Evolutionary conservation across 305 asterid species (phyloP).

Genomic region (Fraxinus nigra): DNA sequence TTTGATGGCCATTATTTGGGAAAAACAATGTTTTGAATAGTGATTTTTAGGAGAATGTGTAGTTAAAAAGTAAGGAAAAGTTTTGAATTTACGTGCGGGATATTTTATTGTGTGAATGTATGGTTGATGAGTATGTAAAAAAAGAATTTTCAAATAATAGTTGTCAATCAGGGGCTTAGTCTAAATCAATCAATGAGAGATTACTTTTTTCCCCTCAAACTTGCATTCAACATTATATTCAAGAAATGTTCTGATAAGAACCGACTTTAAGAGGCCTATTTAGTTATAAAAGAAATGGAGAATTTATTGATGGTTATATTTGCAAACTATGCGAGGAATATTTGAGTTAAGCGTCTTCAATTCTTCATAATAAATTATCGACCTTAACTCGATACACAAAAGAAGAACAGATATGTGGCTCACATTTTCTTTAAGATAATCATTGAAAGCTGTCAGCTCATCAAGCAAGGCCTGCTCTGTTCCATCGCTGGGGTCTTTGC

Average conservation of each 20-base stretch:
- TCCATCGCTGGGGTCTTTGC: slow-evolving; percentile 85
- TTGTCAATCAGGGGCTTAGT: neutral
- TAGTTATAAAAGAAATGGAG: neutral
- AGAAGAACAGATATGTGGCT: slow-evolving; percentile 20
- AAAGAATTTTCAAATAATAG: too few relatives aligned
- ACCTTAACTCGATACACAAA: neutral
- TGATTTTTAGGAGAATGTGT: neutral
- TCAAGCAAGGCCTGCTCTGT: slow-evolving; percentile 60
- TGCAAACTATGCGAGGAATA: neutral
- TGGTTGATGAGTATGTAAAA: neutral
- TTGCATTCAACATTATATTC: neutral
- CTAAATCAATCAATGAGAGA: neutral
- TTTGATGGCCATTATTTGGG: neutral
- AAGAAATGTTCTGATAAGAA: neutral
- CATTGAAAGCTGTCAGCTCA: slow-evolving; percentile 64
- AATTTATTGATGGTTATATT: neutral
- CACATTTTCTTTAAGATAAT: slow-evolving; percentile 67
- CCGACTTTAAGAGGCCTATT: neutral
- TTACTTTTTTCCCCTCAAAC: neutral
- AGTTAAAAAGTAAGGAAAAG: neutral
- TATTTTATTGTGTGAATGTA: too few relatives aligned
- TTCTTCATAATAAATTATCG: neutral
- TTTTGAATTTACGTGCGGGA: neutral
- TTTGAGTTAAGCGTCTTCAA: neutral
- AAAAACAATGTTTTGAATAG: neutral